phyloP scores from a whole-genome alignment of 345 rosid genomes.

The Eucalyptus viminalis region DNA sequence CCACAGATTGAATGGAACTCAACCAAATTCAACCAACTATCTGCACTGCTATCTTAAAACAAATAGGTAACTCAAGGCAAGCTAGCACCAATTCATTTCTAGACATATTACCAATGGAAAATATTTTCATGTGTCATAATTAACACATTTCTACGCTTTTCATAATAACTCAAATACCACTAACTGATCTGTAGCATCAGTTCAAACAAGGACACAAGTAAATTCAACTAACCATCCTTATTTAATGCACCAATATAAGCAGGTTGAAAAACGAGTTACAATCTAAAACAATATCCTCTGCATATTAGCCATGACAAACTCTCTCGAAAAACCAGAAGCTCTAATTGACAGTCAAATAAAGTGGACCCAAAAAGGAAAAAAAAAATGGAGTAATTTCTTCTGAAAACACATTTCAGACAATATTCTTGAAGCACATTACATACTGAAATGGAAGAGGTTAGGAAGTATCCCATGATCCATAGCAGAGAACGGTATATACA shows the following conservation, averaged over 20 bases:
- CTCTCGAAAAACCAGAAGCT: not conserved
- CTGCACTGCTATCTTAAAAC: not conserved
- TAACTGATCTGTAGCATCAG: not conserved
- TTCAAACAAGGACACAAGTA: not conserved
- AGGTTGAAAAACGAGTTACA: not conserved
- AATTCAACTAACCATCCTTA: not conserved
- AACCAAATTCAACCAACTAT: not conserved
- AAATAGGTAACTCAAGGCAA: not conserved
- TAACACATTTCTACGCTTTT: not conserved
- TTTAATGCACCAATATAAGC: not conserved
- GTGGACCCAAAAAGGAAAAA: not conserved
- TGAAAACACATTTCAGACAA: not conserved
- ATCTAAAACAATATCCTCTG: not conserved
- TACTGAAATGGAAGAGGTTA: not conserved
- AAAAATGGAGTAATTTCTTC: not conserved
- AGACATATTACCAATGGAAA: not conserved
- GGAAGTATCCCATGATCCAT: not conserved
- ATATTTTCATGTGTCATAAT: not conserved
- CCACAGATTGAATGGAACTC: not conserved
- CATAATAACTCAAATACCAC: not conserved
- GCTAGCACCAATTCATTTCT: not conserved
- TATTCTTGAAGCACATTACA: not conserved
- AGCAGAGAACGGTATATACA: not conserved
- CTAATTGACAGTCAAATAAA: not conserved
- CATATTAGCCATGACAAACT: not conserved